Conservation (phyloP, 1,139 yeast genomes). For the Saccharomyces hybrid region DNA sequence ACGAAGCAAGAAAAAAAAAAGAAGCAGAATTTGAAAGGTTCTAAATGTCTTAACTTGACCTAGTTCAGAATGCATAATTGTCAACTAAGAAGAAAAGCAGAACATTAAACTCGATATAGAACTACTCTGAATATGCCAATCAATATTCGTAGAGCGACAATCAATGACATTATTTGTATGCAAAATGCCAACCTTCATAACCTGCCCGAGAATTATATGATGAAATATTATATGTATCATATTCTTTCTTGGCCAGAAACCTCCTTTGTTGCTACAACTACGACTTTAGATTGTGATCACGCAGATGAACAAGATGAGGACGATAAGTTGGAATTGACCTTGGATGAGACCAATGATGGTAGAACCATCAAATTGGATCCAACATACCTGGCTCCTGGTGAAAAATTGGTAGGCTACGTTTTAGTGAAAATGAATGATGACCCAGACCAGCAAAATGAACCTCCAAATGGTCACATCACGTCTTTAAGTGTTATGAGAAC, state of each 20-base stretch:
- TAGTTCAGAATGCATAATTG: not conserved
- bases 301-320: conserved; percentile 32
- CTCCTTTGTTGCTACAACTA: conserved; percentile 88
- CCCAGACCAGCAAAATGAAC: conserved; percentile 51
- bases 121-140: conserved; percentile 50
- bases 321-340: conserved; percentile 18
- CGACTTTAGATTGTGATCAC: conserved; percentile 37
- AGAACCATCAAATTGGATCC: conserved; percentile 37
- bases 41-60: not conserved
- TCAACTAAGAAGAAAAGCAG: not conserved
- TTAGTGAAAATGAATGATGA: conserved; percentile 96
- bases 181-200: conserved; percentile 92
- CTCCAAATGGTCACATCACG: conserved; percentile 91
- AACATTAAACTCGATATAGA: not conserved
- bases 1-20: not conserved
- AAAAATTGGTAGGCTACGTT: conserved; percentile 88
- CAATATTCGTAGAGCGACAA: conserved; percentile 82
- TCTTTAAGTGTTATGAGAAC: conserved; percentile 93
- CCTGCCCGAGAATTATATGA: conserved; percentile 87
- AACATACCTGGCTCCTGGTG: conserved; percentile 56
- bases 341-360: conserved; percentile 16
- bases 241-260: conserved; percentile 96
- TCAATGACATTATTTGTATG: conserved; percentile 86
- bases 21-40: not conserved
- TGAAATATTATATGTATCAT: conserved; percentile 91